Percentiles rank a stretch among this genome's conserved stretches.
Evolutionary conservation across 306 rosid species (phyloP).

Genomic region (Cercis canadensis): DNA sequence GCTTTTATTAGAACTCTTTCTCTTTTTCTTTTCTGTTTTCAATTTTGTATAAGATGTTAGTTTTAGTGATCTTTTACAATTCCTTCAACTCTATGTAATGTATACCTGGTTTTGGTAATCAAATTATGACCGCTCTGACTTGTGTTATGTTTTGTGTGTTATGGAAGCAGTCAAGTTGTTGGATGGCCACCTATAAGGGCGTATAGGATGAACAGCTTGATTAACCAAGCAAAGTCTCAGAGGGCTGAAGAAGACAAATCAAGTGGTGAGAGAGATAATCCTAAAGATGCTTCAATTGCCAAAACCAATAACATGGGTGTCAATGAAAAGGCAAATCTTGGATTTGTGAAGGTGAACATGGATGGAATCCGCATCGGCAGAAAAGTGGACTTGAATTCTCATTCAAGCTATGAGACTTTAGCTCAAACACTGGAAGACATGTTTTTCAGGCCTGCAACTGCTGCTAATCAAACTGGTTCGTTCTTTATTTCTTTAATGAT

Average conservation of each 20-base stretch:
- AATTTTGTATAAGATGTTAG: no score
- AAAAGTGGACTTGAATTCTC: slow-evolving; percentile 74
- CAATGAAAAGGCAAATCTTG: slow-evolving; percentile 45
- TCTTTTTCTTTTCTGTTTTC: no score
- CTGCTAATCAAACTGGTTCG: slow-evolving; percentile 44
- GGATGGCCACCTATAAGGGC: slow-evolving; percentile 84
- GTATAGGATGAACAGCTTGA: slow-evolving; percentile 67
- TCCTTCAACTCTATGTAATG: not conserved
- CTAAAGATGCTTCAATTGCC: slow-evolving; percentile 47
- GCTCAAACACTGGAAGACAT: slow-evolving; percentile 70
- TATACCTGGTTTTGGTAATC: not conserved
- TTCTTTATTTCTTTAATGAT: not conserved
- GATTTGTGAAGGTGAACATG: slow-evolving; percentile 71
- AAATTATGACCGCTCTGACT: not conserved
- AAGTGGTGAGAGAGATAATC: slow-evolving; percentile 35
- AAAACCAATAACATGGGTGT: slow-evolving; percentile 35
- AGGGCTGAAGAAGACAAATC: slow-evolving; percentile 58
- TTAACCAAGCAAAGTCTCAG: slow-evolving; percentile 59
- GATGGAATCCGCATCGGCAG: slow-evolving; percentile 72
- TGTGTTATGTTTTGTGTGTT: not conserved
- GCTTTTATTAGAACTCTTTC: no score
- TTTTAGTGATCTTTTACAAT: no score
- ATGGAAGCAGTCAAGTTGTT: slow-evolving; percentile 68
- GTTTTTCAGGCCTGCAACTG: slow-evolving; percentile 53
- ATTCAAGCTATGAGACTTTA: slow-evolving; percentile 63